A percentile compares a stretch with the other conserved stretches of the same genome.
These are phyloP conservation scores for Ophiosphaerella korrae DNA, from an alignment of 2,329 filamentous ascomycete genomes.

Conservation along the genomic window DNA sequence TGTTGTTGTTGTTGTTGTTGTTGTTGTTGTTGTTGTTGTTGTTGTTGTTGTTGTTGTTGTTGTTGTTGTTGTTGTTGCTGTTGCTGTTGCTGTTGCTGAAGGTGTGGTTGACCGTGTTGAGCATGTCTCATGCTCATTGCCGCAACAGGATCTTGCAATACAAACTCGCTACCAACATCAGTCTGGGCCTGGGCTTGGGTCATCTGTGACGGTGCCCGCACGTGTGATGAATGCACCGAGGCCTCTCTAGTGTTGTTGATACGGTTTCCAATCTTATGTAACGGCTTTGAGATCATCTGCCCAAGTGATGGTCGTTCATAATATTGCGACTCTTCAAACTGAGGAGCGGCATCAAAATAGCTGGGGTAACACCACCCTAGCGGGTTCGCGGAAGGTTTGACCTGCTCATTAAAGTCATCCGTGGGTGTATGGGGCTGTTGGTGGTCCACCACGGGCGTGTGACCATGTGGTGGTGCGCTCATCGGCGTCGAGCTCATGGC, in stretches of 20 bases:
- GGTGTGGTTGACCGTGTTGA: slow-evolving; percentile 22
- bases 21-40: no score
- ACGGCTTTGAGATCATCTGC: slow-evolving; percentile 41
- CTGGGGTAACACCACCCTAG: slow-evolving; percentile 41
- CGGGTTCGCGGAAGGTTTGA: slow-evolving; percentile 35
- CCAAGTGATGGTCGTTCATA: slow-evolving; percentile 43
- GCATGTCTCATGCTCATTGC: slow-evolving; percentile 28
- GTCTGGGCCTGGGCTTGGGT: slow-evolving; percentile 19
- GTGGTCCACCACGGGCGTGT: slow-evolving; percentile 25
- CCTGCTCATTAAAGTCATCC: slow-evolving; percentile 36
- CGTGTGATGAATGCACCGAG: slow-evolving; percentile 23
- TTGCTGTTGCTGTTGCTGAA: slow-evolving; percentile 21
- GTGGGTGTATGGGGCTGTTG: slow-evolving; percentile 17
- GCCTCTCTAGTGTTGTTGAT: slow-evolving; percentile 30
- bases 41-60: no score
- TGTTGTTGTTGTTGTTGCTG: slow-evolving; percentile 18
- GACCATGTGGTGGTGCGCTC: slow-evolving; percentile 26
- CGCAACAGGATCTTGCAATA: slow-evolving; percentile 23
- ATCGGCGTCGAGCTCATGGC: slow-evolving; percentile 22
- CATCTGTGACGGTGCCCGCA: slow-evolving; percentile 28
- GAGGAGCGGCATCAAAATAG: slow-evolving; percentile 42
- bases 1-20: no score
- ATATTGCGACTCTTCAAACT: slow-evolving; percentile 44
- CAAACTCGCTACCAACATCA: slow-evolving; percentile 31
- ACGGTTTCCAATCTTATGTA: slow-evolving; percentile 40